These are phyloP conservation scores for Saccharomyces hybrid DNA, from an alignment of 1,139 yeast species.

Conservation along the genomic window DNA sequence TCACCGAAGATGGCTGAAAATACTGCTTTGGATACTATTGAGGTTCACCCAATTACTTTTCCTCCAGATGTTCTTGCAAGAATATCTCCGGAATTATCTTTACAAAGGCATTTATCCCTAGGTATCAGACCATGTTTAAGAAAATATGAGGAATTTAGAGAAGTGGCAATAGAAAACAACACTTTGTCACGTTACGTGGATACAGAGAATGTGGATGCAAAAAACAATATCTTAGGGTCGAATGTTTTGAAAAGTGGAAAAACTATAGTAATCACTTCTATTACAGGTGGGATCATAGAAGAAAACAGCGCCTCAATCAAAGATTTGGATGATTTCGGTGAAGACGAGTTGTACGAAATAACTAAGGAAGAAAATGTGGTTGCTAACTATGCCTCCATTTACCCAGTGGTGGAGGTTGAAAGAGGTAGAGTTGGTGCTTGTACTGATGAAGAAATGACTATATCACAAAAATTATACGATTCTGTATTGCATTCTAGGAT, in stretches of 20 bases:
- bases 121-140: constrained; percentile 73
- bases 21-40: constrained; percentile 15
- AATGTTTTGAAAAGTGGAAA: constrained; percentile 65
- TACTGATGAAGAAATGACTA: constrained; percentile 80
- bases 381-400: constrained; percentile 40
- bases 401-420: constrained; percentile 74
- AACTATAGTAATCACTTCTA: constrained; percentile 68
- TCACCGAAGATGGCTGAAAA: background rate
- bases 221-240: constrained; percentile 52
- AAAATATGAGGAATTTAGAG: constrained; percentile 63
- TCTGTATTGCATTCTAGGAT: constrained; percentile 48
- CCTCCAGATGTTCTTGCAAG: constrained; percentile 79
- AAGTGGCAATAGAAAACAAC: constrained; percentile 41
- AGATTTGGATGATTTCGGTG: constrained; percentile 31
- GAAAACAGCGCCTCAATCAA: constrained; percentile 35
- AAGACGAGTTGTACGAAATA: constrained; percentile 35
- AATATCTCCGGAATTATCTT: constrained; percentile 76
- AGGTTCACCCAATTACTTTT: constrained; percentile 36
- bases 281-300: constrained; percentile 65
- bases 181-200: constrained; percentile 37
- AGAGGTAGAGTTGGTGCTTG: constrained; percentile 79
- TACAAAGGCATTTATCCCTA: constrained; percentile 66
- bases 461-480: constrained; percentile 64
- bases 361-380: constrained; percentile 21
- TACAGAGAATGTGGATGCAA: constrained; percentile 14